Conservation (phyloP, 1,284 basidiomycete genomes). For the Moesziomyces globuligerus region DNA sequence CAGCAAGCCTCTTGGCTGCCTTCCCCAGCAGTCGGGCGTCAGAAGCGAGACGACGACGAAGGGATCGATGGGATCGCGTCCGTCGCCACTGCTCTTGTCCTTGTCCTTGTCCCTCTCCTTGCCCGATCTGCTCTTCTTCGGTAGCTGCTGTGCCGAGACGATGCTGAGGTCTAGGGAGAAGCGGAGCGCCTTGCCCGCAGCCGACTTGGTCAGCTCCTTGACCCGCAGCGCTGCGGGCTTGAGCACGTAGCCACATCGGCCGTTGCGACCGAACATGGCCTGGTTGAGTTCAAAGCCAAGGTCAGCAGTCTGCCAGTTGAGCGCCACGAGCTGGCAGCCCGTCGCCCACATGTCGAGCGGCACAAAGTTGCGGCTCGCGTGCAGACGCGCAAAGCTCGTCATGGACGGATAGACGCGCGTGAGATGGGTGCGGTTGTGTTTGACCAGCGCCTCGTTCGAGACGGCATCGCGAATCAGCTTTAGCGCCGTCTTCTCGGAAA, state of each 20-base stretch:
- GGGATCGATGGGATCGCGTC: constrained; percentile 52
- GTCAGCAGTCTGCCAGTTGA: constrained; percentile 92
- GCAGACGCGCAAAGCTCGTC: constrained; percentile 70
- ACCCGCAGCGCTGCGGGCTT: constrained; percentile 83
- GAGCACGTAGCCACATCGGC: constrained; percentile 85
- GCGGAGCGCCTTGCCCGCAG: constrained; percentile 27
- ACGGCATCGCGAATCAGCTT: constrained; percentile 50
- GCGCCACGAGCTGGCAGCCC: constrained; percentile 91
- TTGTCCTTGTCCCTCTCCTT: constrained; percentile 49
- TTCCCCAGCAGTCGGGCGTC: constrained; percentile 55
- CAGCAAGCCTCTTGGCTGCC: constrained; percentile 38
- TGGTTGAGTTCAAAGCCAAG: constrained; percentile 82
- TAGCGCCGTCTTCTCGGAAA: constrained; percentile 77
- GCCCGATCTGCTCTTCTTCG: constrained; percentile 66
- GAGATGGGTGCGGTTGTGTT: constrained; percentile 86
- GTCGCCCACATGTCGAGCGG: constrained; percentile 90
- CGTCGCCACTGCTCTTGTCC: constrained; percentile 10
- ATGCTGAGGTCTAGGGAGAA: constrained; percentile 68
- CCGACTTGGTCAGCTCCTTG: constrained; percentile 66
- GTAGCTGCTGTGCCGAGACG: constrained; percentile 93
- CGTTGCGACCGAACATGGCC: constrained; percentile 91
- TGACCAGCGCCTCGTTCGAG: constrained; percentile 76
- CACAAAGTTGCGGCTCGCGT: constrained; percentile 77
- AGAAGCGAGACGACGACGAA: constrained; percentile 53
- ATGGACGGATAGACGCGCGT: constrained; percentile 89